Percentiles rank a stretch among this genome's conserved stretches.
Conservation (phyloP, 768 basidiomycete genomes). For the Crassisporium funariophilum region DNA sequence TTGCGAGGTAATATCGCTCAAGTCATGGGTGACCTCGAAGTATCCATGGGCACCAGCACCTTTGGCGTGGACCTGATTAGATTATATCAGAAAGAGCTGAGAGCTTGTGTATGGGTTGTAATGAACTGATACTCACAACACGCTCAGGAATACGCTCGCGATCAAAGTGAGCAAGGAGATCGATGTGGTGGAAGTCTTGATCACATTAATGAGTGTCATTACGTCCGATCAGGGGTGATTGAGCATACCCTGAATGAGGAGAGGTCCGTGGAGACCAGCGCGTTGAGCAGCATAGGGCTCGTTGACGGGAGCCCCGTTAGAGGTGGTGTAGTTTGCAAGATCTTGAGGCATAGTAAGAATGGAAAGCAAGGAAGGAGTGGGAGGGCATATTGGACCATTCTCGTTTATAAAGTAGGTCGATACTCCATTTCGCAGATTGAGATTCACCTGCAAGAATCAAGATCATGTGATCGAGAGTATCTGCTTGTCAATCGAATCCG, state of each 20-base stretch:
- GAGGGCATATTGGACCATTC: constrained; percentile 9
- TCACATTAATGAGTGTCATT: constrained; percentile 13
- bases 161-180: constrained; percentile 89
- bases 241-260: constrained; percentile 77
- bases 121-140: constrained; percentile 63
- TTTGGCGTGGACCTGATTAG: constrained; percentile 81
- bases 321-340: constrained; percentile 78
- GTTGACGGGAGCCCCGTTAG: constrained; percentile 75
- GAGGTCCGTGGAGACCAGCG: constrained; percentile 74
- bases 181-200: constrained; percentile 85
- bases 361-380: constrained; percentile 16
- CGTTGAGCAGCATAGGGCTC: constrained; percentile 83
- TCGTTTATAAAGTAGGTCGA: background rate
- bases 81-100: constrained; percentile 26
- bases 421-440: no score
- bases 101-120: background rate
- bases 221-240: background rate
- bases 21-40: constrained; percentile 86
- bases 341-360: constrained; percentile 56
- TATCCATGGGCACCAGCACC: constrained; percentile 92
- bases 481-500: no score
- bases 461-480: no score
- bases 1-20: constrained; percentile 80
- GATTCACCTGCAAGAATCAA: background rate
- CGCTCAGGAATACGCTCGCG: constrained; percentile 97